These are phyloP conservation scores for Rhynchosporium secalis DNA, from an alignment of 2,329 filamentous ascomycete genomes.

Conservation along the genomic window DNA sequence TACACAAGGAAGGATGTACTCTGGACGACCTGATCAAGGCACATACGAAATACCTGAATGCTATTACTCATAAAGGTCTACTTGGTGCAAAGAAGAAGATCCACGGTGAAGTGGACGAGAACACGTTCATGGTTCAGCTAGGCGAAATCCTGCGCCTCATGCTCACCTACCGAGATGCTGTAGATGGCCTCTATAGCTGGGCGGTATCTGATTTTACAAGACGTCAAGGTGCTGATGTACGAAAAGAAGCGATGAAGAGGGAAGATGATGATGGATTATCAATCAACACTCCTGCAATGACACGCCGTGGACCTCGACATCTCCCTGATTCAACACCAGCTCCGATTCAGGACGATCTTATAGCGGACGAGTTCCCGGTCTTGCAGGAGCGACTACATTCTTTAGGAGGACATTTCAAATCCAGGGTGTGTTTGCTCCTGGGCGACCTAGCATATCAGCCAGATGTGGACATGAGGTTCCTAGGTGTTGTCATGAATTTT, in stretches of 20 bases:
- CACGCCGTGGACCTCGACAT: constrained; percentile 34
- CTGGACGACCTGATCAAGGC: constrained; percentile 93
- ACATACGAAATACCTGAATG: constrained; percentile 85
- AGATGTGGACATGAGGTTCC: constrained; percentile 91
- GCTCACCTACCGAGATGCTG: constrained; percentile 88
- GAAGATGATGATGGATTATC: constrained; percentile 37
- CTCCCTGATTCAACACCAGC: constrained; percentile 36
- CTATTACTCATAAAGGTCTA: constrained; percentile 94
- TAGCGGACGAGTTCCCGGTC: constrained; percentile 66
- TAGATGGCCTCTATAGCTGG: constrained; percentile 93
- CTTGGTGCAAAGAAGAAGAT: constrained; percentile 67
- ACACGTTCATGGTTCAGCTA: constrained; percentile 85
- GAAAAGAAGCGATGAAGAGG: constrained; percentile 55
- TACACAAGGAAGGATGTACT: constrained; percentile 82
- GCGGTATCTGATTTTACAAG: constrained; percentile 91
- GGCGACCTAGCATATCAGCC: constrained; percentile 91
- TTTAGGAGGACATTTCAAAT: constrained; percentile 74
- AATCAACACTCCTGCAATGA: constrained; percentile 36
- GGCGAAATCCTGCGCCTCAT: constrained; percentile 92
- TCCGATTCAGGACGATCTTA: constrained; percentile 38
- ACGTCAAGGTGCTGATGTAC: constrained; percentile 80
- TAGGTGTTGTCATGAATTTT: constrained; percentile 98
- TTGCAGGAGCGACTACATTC: constrained; percentile 72
- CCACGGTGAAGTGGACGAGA: constrained; percentile 51
- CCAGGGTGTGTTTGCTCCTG: constrained; percentile 75